These are phyloP conservation scores for Pythium chondricola DNA, from an alignment of 352 stramenopile genomes.

Conservation along the genomic window DNA sequence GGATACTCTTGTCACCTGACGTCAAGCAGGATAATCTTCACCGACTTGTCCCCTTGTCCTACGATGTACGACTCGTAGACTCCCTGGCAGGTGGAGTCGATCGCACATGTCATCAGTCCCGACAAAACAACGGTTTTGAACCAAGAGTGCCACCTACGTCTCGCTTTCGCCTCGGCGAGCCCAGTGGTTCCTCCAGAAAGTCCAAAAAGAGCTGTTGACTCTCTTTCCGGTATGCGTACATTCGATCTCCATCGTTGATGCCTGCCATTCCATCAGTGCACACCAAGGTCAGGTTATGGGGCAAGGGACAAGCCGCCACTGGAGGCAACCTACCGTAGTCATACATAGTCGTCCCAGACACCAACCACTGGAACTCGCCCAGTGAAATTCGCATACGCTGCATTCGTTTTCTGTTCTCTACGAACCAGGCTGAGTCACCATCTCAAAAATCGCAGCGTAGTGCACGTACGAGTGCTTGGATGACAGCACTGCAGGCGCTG, in stretches of 20 bases:
- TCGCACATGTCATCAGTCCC: no score
- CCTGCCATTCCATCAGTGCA: no score
- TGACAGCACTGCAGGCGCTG: conserved; percentile 21
- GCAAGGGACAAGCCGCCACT: no score
- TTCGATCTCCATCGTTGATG: conserved; percentile 34
- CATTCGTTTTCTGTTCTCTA: conserved; percentile 17
- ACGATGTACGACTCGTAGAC: conserved; percentile 29
- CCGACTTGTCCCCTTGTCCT: conserved; percentile 11
- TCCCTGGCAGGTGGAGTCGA: no score
- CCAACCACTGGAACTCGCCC: conserved; percentile 21
- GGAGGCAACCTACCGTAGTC: conserved; percentile 49
- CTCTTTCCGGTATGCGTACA: conserved; percentile 25
- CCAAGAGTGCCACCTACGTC: conserved; percentile 11
- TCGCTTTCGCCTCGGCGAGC: conserved; percentile 23
- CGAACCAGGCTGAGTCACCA: not conserved
- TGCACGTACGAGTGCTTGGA: conserved; percentile 26
- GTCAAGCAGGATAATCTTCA: conserved; percentile 46
- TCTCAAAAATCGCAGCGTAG: not conserved
- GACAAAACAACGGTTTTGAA: no score
- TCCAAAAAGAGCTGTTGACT: conserved; percentile 36
- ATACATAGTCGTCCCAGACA: conserved; percentile 41
- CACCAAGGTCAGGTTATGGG: no score
- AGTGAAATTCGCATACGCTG: conserved; percentile 15
- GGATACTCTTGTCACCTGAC: conserved; percentile 18
- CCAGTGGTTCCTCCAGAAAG: conserved; percentile 28